Evolutionary conservation across 257 asterid species (phyloP), one percentile per base, ranked within the genome.

Genomic region (Penstemon barbatus): DNA sequence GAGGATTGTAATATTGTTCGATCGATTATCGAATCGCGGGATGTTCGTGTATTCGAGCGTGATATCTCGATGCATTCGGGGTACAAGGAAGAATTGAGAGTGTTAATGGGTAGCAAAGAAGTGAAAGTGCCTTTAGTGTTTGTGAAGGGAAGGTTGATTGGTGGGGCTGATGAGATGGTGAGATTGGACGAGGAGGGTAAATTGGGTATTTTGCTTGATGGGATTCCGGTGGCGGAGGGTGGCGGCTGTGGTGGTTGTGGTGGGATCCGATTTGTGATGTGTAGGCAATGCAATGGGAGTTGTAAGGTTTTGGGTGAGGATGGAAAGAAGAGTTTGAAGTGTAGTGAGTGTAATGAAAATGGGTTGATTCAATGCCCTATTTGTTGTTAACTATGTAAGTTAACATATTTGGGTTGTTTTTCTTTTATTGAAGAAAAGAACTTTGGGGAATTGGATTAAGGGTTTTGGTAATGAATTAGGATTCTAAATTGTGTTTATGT

Each of bases 161-260:
- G 97, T n/a, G 99, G 96, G 44, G 93, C 91, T 0, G 93, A 84
- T 39, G 97, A 94, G 79, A 58, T 94, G 71, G 72, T 77, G 75
- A 87, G 77, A 81, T 43, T 91, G 79, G 97, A 94, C 18, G 97
- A 94, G 84, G 97, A 84, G 81, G 97, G 96, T 0, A 94, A 74
- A 67, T 68, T 94, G 76, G 96, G 76, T 4, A 68, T 67, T 43
- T 49, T 94, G 79, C 66, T 89, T 0, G 25, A 55, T 0, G 97
- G 97, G 77, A 89, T 89, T 5, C 90, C 97, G 4, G 70, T 9
- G 79, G 93, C 90, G 12, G 51, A 13, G 9, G 0, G 71, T 11
- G 0, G 70, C 75, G 71, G 82, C 3, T 91, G 97, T 75, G 49
- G 48, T 0, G 79, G 91, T 8, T 91, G 99, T 36, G 96, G 74